Evolutionary conservation across 352 stramenopile species (phyloP).

Genomic region (Phytophthora fragariaefolia): DNA sequence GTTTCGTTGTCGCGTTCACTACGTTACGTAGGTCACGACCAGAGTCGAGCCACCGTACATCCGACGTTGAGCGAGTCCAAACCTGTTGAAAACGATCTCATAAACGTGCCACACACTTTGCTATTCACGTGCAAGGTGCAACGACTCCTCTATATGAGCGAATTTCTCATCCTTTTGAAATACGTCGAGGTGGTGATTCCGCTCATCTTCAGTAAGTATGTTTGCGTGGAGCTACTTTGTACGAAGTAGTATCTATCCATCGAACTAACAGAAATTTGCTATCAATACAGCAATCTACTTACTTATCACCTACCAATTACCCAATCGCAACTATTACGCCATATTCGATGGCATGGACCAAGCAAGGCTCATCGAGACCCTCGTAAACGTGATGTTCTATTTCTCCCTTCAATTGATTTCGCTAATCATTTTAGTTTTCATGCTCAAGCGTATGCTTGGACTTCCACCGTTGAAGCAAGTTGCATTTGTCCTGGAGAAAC

Average conservation of each 20-base stretch:
- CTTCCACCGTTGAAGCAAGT: not conserved
- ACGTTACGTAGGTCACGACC: not conserved
- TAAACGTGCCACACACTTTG: not conserved
- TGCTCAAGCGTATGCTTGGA: not conserved
- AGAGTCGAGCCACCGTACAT: not conserved
- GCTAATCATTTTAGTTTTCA: not conserved
- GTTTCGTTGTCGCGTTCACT: not conserved
- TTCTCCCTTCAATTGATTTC: not conserved
- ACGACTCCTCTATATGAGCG: slow-evolving; percentile 3
- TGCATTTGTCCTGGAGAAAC: not conserved
- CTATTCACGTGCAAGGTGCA: not conserved
- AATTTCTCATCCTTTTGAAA: slow-evolving; percentile 5
- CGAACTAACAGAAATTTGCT: not conserved
- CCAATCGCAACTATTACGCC: not conserved
- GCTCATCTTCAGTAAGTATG: not conserved
- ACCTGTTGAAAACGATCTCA: not conserved
- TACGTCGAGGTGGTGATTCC: slow-evolving; percentile 6
- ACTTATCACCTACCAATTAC: not conserved
- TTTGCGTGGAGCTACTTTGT: too few relatives aligned
- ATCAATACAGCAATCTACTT: not conserved
- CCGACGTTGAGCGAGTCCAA: not conserved
- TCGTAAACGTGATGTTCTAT: not conserved
- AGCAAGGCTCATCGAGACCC: not conserved
- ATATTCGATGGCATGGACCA: not conserved
- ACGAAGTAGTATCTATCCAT: too few relatives aligned